Evolutionary conservation across 768 basidiomycete species (phyloP), one percentile per base, ranked within the genome.

Genomic region (Solioccasus polychromus): DNA sequence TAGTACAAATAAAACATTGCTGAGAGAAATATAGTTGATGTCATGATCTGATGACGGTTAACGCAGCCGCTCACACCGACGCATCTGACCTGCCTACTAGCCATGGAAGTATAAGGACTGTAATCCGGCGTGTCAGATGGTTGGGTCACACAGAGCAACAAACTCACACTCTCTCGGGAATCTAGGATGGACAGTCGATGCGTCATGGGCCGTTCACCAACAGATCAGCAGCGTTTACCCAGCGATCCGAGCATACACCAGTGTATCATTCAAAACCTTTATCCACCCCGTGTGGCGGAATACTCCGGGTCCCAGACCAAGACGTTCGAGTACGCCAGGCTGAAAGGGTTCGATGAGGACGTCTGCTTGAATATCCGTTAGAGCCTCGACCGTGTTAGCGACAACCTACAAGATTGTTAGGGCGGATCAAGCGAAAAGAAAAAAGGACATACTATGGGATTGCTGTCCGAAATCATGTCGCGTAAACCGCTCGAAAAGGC

Each of bases 401-500:
- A 99, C 95, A 47, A 99, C 94, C 94, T 97, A 56, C 1, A 26
- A 8, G 15, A 25, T n/a, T 25, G 38, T 45, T 45, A 38, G 34
- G 8, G 22, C 9, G 4, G 17, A 34, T 12, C 10, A 15, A 23
- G 19, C 8, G 3, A 31, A 2, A 14, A 22, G 39, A 15, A 12
- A 26, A 45, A 5, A 20, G n/a, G 24, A 67, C 75, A 52, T 51
- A 88, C 95, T 95, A 97, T 98, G 5, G 95, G 95, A 67, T 98
- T 98, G 37, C 85, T 87, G 65, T 99, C 96, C 30, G 91, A 72
- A 42, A 99, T 85, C 86, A 99, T 85, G 46, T 97, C 92, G 46
- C 88, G 80, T 52, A n/a, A 98, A 68, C 55, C 84, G 88, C 50
- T 85, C 83, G 57, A 98, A 64, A 62, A 97, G 97, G 3, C 92